A percentile compares a stretch with the other conserved stretches of the same genome.
Conservation (phyloP, 2,329 filamentous ascomycete species). For the Neopestalotiopsis rosae region DNA sequence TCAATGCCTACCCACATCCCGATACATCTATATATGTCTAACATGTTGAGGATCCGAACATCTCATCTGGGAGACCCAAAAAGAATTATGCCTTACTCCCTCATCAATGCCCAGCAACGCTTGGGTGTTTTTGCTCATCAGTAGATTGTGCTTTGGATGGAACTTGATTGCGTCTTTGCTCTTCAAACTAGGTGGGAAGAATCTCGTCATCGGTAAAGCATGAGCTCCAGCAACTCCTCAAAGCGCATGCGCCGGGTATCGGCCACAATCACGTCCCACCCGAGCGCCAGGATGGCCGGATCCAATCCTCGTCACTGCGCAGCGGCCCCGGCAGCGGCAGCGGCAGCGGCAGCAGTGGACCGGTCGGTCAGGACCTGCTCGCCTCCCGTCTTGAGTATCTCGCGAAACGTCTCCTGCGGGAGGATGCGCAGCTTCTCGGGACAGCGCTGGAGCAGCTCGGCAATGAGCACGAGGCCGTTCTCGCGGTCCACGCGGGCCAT, state of each 20-base stretch:
- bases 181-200: no score
- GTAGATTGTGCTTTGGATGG: not conserved
- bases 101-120: not conserved
- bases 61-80: not conserved
- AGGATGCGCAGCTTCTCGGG: slow-evolving; percentile 45
- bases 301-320: not conserved
- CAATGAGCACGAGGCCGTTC: slow-evolving; percentile 64
- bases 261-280: not conserved
- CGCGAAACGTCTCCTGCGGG: slow-evolving; percentile 48
- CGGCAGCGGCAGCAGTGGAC: no score
- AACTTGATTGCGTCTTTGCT: not conserved
- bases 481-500: slow-evolving; percentile 62
- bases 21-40: not conserved
- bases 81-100: not conserved
- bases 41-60: not conserved
- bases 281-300: slow-evolving; percentile 5
- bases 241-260: not conserved
- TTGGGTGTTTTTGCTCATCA: not conserved
- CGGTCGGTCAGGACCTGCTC: slow-evolving; percentile 43
- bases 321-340: slow-evolving; percentile 9
- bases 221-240: not conserved
- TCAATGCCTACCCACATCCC: not conserved
- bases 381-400: slow-evolving; percentile 56
- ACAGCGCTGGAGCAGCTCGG: slow-evolving; percentile 56
- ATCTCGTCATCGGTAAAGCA: not conserved